Base-by-base conservation (phyloP, 305 asterid species). In the Petunia hybrid region DNA sequence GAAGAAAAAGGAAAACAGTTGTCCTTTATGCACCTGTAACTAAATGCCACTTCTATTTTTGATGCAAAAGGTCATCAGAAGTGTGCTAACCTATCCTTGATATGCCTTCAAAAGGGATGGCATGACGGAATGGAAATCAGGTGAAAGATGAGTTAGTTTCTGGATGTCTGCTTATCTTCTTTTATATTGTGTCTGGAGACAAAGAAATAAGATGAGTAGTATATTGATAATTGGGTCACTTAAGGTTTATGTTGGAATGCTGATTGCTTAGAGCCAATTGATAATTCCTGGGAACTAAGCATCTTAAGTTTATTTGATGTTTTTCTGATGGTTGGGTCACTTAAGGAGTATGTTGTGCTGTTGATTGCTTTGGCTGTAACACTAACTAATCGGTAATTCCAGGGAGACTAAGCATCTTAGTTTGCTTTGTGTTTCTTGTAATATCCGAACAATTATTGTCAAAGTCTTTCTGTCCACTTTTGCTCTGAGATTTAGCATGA, bases 381-480 rank as follows among this genome's bases (percentile, higher is more conserved):
- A 22, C 31, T 22, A 22, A 22, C 31, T 22, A 22, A 22, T 22
- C 0, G 31, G 31, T 22, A 22, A 22, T 51, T 51, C 57, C 3
- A 51, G 57, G 57, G 57, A 46, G 55, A 51, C 4, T n/a, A n/a
- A 57, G 62, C 62, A 57, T 57, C 35, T 57, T 57, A n/a, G 6
- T 57, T 56, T 56, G 6, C 0, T 56, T 13, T 46, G 8, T 4
- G 1, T 56, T 56, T 56, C n/a, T 14, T 57, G 14, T 57, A 57
- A n/a, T 57, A 13, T 57, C 62, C 6, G 35, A 57, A 57, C 8
- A 57, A 5, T 6, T 57, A 57, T n/a, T 8, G 16, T n/a, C 35
- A 57, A 57, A n/a, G n/a, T 57, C 62, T 57, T 57, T 57, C n/a
- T 57, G 35, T 57, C 62, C 62, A 57, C 62, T 57, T 57, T n/a